Evolutionary conservation across 2,329 filamentous ascomycete species (phyloP).

Genomic region (Magnaporthiopsis poae): DNA sequence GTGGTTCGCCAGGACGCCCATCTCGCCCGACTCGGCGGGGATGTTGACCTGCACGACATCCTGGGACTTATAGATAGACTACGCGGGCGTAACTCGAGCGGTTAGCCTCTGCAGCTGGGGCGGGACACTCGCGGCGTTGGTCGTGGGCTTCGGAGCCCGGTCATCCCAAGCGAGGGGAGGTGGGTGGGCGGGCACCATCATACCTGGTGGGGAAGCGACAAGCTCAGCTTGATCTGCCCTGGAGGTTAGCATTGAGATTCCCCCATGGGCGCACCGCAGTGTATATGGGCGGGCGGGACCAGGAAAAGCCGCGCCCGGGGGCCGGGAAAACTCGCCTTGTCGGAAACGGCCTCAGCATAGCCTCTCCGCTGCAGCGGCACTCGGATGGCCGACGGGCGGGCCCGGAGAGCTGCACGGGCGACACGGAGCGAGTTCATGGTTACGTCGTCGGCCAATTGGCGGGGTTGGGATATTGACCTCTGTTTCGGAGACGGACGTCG

Average conservation of each 20-base stretch:
- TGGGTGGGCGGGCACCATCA: conserved; percentile 24
- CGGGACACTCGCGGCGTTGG: background rate
- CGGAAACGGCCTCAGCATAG: conserved; percentile 78
- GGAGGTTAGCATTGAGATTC: conserved; percentile 17
- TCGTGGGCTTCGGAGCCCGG: background rate
- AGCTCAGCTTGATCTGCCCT: conserved; percentile 81
- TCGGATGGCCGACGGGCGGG: conserved; percentile 66
- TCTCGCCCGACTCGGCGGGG: conserved; percentile 93
- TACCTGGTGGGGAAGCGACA: conserved; percentile 98
- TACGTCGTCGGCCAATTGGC: conserved; percentile 40
- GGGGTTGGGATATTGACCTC: background rate
- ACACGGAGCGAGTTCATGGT: conserved; percentile 92
- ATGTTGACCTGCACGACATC: conserved; percentile 93
- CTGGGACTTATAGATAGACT: conserved; percentile 62
- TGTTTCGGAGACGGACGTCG: conserved; percentile 24
- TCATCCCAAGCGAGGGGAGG: background rate
- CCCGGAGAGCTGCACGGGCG: conserved; percentile 80
- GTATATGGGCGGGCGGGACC: background rate
- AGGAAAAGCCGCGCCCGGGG: background rate
- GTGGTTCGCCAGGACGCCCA: conserved; percentile 99
- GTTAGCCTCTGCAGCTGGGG: background rate
- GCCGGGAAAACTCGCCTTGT: conserved; percentile 52
- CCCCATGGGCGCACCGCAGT: background rate
- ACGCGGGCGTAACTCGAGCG: conserved; percentile 12
- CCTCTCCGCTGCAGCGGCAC: conserved; percentile 73